A percentile compares a stretch with the other conserved stretches of the same genome.
phyloP scores from a whole-genome alignment of 2,329 filamentous ascomycete species.

The Madurella fahalii region DNA sequence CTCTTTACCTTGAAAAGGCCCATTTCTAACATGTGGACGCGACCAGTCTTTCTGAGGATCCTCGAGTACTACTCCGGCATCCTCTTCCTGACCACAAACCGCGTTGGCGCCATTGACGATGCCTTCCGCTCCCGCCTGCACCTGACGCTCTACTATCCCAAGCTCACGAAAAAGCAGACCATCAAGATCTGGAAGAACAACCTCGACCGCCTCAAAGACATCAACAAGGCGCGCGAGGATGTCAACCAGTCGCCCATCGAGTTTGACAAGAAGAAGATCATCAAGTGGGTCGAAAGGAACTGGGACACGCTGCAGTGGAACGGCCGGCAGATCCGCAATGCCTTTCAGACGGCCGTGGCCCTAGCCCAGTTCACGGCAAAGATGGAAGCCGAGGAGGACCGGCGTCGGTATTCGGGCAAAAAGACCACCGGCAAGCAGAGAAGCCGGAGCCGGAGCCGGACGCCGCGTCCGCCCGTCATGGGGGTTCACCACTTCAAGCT shows the following conservation, averaged over 20 bases:
- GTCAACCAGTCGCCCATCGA: no score
- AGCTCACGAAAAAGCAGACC: constrained; percentile 18
- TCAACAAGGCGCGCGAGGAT: no score
- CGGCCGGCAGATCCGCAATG: constrained; percentile 4
- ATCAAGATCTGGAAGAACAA: constrained; percentile 19
- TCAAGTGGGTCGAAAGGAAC: background rate
- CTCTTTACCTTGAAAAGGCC: no score
- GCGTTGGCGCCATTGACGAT: constrained; percentile 39
- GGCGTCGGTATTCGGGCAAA: no score
- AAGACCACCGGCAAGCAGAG: no score
- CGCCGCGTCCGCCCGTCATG: no score
- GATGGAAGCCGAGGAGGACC: no score
- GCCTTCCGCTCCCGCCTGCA: constrained; percentile 39
- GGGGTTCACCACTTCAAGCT: no score
- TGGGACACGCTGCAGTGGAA: constrained; percentile 4
- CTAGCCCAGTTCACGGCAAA: background rate
- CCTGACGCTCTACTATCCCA: constrained; percentile 33
- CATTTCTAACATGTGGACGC: no score
- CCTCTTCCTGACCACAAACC: constrained; percentile 41
- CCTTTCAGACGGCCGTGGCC: background rate
- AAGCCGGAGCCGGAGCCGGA: no score
- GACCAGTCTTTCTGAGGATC: constrained; percentile 33
- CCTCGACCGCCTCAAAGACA: background rate
- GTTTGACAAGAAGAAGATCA: background rate
- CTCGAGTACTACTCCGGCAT: constrained; percentile 37